These are phyloP conservation scores for Scytalidium lignicola DNA, from an alignment of 2,329 filamentous ascomycete genomes.

Conservation along the genomic window DNA sequence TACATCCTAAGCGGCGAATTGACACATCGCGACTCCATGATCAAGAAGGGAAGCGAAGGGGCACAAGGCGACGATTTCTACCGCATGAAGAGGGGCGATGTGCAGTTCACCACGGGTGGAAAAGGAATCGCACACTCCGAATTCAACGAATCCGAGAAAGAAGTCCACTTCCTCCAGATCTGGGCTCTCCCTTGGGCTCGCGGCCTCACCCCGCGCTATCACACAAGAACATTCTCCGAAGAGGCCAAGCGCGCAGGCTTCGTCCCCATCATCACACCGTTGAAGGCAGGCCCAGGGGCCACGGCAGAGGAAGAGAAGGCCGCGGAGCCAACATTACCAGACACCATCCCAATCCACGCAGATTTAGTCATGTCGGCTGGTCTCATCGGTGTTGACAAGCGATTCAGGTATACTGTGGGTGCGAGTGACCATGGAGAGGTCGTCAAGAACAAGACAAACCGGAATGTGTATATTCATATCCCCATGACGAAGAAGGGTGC, in stretches of 20 bases:
- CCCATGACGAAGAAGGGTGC: conserved; percentile 74
- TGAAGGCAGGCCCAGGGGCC: conserved; percentile 61
- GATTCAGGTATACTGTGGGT: conserved; percentile 70
- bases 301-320: conserved; percentile 57
- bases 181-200: conserved; percentile 77
- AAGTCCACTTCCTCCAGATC: conserved; percentile 82
- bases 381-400: conserved; percentile 60
- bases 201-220: conserved; percentile 69
- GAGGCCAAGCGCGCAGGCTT: conserved; percentile 67
- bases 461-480: conserved; percentile 76
- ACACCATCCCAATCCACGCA: conserved; percentile 78
- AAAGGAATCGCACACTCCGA: conserved; percentile 77
- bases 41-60: conserved; percentile 61
- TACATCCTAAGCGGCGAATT: conserved; percentile 83
- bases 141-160: conserved; percentile 64
- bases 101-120: conserved; percentile 88
- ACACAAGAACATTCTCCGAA: conserved; percentile 68
- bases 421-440: conserved; percentile 34
- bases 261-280: conserved; percentile 69
- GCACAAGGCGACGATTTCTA: conserved; percentile 55
- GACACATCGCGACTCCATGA: conserved; percentile 83
- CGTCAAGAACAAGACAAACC: conserved; percentile 45
- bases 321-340: conserved; percentile 54
- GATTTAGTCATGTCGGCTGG: conserved; percentile 80
- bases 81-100: conserved; percentile 71